Evolutionary conservation across 2,329 filamentous ascomycete genomes (phyloP), one percentile per base, ranked within the genome.

Genomic region (Penicillium frequentans): DNA sequence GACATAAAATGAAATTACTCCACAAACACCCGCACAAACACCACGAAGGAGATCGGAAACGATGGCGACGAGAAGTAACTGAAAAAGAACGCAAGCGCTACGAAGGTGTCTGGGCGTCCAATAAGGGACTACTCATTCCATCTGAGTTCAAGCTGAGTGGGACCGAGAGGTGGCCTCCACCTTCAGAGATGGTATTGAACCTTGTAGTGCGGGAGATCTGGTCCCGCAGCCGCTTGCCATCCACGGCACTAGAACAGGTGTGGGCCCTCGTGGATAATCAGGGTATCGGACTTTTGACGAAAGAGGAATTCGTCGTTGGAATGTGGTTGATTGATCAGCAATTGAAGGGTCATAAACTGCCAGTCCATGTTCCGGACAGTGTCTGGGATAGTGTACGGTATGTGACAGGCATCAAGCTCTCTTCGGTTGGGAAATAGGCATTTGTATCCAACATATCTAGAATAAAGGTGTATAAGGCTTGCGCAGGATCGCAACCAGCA

Each of bases 251-350:
- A 29, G 76, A 73, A 59, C 72, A 78, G 56, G 72, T 81, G 44
- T 81, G 78, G 78, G 68, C 79, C 54, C 70, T 81, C 3, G 79
- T 81, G 19, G 72, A 75, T 58, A 67, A 69, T 14, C 70, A 72
- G 55, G 62, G 64, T 4, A 68, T 71, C 29, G 74, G 75, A 13
- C 68, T 77, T 49, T 61, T 80, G 27, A 71, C 69, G 19, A 68
- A 73, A 54, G 77, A 80, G 49, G 78, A 81, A 65, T 81, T 81
- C 54, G 76, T 81, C 49, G 78, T 81, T 42, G 79, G 79, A 24
- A 74, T 80, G 69, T 81, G 79, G 79, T 65, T 81, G 55, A 79
- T 81, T 53, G 79, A 81, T 64, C 77, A 81, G 64, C 70, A 73
- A 57, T 60, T 81, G 45, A 78, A 76, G 60, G 79, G 79, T 5